These are phyloP conservation scores for Malus hybrid DNA, from an alignment of 331 rosid species.

Conservation along the genomic window DNA sequence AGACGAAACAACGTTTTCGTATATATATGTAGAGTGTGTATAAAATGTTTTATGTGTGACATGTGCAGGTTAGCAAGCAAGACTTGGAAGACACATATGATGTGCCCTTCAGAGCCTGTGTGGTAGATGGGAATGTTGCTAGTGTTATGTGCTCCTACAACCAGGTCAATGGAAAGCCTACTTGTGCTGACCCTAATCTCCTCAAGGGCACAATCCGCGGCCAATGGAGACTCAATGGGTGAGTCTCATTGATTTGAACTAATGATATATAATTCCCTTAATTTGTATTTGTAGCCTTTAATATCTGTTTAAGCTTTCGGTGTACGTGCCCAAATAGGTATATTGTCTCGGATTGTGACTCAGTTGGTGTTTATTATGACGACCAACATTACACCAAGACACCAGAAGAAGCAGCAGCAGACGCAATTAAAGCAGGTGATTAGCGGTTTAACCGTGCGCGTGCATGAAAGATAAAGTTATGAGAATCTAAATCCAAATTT, in stretches of 20 bases:
- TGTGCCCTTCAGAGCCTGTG: conserved; percentile 79
- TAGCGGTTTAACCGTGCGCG: neutral
- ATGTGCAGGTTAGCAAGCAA: conserved; percentile 64
- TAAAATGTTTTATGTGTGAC: neutral
- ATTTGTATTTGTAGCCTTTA: neutral
- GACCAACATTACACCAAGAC: conserved; percentile 67
- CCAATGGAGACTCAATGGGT: conserved; percentile 83
- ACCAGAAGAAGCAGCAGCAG: conserved; percentile 78
- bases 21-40: no score
- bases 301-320: neutral
- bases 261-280: neutral
- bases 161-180: conserved; percentile 92
- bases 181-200: conserved; percentile 80
- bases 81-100: conserved; percentile 75
- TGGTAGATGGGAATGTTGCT: conserved; percentile 78
- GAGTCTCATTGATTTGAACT: neutral
- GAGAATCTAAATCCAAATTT: neutral
- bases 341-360: conserved; percentile 92
- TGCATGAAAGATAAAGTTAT: neutral
- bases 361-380: conserved; percentile 56
- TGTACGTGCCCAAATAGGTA: conserved; percentile 33
- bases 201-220: conserved; percentile 69
- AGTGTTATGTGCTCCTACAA: conserved; percentile 97
- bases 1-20: no score
- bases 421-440: conserved; percentile 50